phyloP scores from a whole-genome alignment of 768 basidiomycete genomes.

The Boletus rubroflammeus region DNA sequence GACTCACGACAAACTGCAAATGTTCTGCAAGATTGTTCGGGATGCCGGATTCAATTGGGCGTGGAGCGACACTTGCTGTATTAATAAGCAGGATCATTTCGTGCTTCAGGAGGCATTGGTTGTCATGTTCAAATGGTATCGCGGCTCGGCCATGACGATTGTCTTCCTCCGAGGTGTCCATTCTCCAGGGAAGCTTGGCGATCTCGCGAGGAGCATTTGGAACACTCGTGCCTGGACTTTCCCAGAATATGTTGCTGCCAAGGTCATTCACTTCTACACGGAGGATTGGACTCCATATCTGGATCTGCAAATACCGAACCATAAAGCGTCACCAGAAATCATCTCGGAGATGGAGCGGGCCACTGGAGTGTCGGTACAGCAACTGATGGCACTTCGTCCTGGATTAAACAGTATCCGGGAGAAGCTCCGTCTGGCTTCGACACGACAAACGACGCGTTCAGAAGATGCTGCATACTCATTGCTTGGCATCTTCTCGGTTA shows the following conservation, averaged over 20 bases:
- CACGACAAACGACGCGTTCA: neutral
- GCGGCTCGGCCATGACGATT: neutral
- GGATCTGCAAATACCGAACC: neutral
- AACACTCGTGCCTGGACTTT: slow-evolving; percentile 7
- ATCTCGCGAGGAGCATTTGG: neutral
- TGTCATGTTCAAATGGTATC: slow-evolving; percentile 6
- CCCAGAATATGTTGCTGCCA: slow-evolving; percentile 6
- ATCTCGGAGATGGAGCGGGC: slow-evolving; percentile 5
- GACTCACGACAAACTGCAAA: slow-evolving; percentile 1
- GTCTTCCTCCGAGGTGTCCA: slow-evolving; percentile 4
- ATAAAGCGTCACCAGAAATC: slow-evolving; percentile 1
- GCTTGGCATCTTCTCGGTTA: neutral
- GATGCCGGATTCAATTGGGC: slow-evolving; percentile 7
- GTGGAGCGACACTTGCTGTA: slow-evolving; percentile 14
- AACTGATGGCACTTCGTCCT: neutral
- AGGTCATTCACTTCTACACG: slow-evolving; percentile 1
- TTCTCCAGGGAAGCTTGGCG: neutral
- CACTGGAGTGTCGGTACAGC: neutral
- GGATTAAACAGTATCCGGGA: neutral
- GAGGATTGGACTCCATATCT: neutral
- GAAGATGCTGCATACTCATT: slow-evolving; percentile 3
- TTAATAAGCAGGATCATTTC: neutral
- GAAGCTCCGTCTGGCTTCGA: neutral
- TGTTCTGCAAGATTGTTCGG: slow-evolving; percentile 3
- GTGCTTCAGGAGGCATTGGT: slow-evolving; percentile 1